phyloP scores from a whole-genome alignment of 2,329 filamentous ascomycete genomes.

The Cladosporium sp. region DNA sequence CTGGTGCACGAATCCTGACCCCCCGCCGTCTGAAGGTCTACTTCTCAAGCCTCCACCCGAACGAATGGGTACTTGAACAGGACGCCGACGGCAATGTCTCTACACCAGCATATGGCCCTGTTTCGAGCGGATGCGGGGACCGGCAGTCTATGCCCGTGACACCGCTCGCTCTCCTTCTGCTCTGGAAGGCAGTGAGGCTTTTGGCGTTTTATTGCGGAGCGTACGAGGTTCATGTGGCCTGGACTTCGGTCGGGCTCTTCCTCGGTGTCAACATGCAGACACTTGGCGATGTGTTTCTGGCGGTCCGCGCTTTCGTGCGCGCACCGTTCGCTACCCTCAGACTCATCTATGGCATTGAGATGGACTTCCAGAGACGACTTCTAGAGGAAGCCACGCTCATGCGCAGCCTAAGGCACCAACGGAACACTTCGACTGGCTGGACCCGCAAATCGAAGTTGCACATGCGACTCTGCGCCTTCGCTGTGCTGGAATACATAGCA shows the following conservation, averaged over 20 bases:
- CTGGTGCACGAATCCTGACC: too few species aligned
- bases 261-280: not conserved
- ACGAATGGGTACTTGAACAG: not conserved
- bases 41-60: not conserved
- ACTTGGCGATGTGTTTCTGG: not conserved
- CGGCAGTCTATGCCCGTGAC: not conserved
- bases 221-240: not conserved
- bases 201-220: not conserved
- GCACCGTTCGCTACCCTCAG: not conserved
- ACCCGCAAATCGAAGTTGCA: not conserved
- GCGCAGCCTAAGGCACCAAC: not conserved
- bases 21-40: not conserved
- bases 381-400: not conserved
- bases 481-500: not conserved
- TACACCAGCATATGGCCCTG: not conserved
- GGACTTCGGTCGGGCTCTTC: not conserved
- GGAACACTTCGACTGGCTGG: not conserved
- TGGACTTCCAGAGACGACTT: not conserved
- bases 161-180: not conserved
- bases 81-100: not conserved
- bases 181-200: not conserved
- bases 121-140: not conserved
- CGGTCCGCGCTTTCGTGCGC: not conserved
- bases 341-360: not conserved
- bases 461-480: not conserved